These are phyloP conservation scores for Escallonia herrerae DNA, from an alignment of 129 eudicot genomes.

Conservation along the genomic window DNA sequence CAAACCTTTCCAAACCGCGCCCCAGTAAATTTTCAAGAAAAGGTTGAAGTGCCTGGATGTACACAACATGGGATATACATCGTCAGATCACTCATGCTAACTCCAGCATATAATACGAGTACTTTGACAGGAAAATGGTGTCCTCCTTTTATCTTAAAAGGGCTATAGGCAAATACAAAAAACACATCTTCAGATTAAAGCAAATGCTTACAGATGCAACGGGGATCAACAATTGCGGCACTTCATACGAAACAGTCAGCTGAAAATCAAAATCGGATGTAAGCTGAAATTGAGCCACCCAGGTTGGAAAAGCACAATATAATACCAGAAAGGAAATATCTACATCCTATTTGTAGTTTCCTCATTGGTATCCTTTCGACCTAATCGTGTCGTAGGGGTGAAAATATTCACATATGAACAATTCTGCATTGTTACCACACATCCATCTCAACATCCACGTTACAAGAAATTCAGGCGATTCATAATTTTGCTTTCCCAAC, in stretches of 20 bases:
- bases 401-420: too few relatives aligned
- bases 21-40: constrained; percentile 63
- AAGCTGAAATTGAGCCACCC: background rate
- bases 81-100: background rate
- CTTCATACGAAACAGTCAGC: constrained; percentile 95
- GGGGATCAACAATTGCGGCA: constrained; percentile 71
- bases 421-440: background rate
- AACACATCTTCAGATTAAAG: background rate
- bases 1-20: constrained; percentile 76
- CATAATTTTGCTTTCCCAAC: too few relatives aligned
- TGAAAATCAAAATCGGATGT: constrained; percentile 25
- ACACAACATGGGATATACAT: background rate
- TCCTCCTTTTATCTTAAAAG: background rate
- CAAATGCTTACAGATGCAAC: constrained; percentile 85
- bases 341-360: too few relatives aligned
- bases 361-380: too few relatives aligned
- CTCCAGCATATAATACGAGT: background rate
- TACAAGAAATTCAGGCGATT: too few relatives aligned
- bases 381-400: too few relatives aligned
- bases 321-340: background rate
- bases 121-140: background rate
- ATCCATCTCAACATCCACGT: background rate
- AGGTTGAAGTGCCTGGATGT: constrained; percentile 75
- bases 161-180: background rate
- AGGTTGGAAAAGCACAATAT: background rate